Percentiles rank a stretch among this genome's conserved stretches.
These are phyloP conservation scores for Aspergillus uvarum DNA, from an alignment of 2,329 filamentous ascomycete species.

Conservation along the genomic window DNA sequence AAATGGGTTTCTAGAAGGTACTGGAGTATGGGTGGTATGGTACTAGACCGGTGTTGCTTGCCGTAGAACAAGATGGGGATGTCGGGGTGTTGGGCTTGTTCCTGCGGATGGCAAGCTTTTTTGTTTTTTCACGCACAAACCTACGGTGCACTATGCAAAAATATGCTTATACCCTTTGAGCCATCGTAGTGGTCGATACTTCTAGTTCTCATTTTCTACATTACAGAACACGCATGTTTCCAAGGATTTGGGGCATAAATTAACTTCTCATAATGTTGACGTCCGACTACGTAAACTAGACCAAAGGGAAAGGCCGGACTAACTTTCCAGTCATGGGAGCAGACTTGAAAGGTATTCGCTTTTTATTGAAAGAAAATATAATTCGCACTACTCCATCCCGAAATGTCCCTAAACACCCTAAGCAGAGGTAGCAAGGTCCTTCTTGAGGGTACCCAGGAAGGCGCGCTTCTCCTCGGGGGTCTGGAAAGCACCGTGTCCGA, in stretches of 20 bases:
- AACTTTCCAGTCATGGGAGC: background rate
- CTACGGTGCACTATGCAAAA: background rate
- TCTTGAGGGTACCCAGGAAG: constrained; percentile 99
- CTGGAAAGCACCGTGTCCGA: constrained; percentile 99
- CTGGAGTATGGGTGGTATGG: background rate
- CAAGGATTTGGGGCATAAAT: background rate
- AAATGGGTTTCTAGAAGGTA: background rate
- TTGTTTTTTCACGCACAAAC: background rate
- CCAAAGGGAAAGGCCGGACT: background rate
- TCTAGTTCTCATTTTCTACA: background rate
- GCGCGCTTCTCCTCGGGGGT: constrained; percentile 96
- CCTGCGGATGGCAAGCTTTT: background rate
- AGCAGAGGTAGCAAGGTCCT: constrained; percentile 69
- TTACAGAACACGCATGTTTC: background rate
- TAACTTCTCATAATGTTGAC: constrained; percentile 5
- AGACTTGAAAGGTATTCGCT: constrained; percentile 38
- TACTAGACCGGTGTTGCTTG: background rate
- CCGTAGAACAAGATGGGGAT: too few relatives aligned
- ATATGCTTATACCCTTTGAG: background rate
- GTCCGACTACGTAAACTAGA: constrained; percentile 11
- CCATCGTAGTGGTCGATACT: too few relatives aligned
- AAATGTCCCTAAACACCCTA: constrained; percentile 47
- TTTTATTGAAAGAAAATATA: constrained; percentile 44
- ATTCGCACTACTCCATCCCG: constrained; percentile 39
- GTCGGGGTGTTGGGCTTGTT: background rate